Conservation (phyloP, 2,329 filamentous ascomycete species). For the Nigrospora sphaerica region DNA sequence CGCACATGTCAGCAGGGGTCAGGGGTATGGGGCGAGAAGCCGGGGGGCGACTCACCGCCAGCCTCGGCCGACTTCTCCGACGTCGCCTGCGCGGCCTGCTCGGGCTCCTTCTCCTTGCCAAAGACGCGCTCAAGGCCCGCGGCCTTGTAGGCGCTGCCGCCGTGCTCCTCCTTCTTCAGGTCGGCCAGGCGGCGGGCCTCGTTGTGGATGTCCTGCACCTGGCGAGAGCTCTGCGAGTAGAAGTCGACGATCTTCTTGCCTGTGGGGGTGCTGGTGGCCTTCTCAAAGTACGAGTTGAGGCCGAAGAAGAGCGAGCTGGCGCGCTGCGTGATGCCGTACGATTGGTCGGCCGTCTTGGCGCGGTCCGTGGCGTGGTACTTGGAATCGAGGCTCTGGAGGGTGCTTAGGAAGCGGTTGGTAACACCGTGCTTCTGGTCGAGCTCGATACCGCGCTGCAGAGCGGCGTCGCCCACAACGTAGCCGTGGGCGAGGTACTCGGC, state of each 20-base stretch:
- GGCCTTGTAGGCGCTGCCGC: slow-evolving; percentile 52
- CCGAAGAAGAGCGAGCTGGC: slow-evolving; percentile 59
- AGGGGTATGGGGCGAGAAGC: not conserved
- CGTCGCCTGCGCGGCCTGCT: not conserved
- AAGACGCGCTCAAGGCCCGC: slow-evolving; percentile 51
- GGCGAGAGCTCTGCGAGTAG: slow-evolving; percentile 77
- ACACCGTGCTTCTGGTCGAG: slow-evolving; percentile 89
- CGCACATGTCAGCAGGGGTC: too few relatives aligned
- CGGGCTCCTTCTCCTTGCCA: slow-evolving; percentile 39
- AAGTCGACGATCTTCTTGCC: slow-evolving; percentile 84
- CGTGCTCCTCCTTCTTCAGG: slow-evolving; percentile 66
- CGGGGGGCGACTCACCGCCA: slow-evolving; percentile 1
- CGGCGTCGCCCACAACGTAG: slow-evolving; percentile 70
- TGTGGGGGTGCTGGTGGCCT: slow-evolving; percentile 78
- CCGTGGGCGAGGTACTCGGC: slow-evolving; percentile 96
- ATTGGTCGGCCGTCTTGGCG: slow-evolving; percentile 75
- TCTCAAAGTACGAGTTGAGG: slow-evolving; percentile 86
- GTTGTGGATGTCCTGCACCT: slow-evolving; percentile 87
- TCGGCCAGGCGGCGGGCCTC: slow-evolving; percentile 86
- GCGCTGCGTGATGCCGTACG: slow-evolving; percentile 72
- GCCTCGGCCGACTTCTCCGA: slow-evolving; percentile 5
- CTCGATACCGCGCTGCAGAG: slow-evolving; percentile 75
- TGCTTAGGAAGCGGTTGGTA: slow-evolving; percentile 68
- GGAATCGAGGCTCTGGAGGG: slow-evolving; percentile 69
- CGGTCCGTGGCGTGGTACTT: slow-evolving; percentile 86